Percentiles rank a stretch among this genome's conserved stretches.
Conservation (phyloP, 2,329 filamentous ascomycete genomes). For the Aspergillus pseudotamarii region DNA sequence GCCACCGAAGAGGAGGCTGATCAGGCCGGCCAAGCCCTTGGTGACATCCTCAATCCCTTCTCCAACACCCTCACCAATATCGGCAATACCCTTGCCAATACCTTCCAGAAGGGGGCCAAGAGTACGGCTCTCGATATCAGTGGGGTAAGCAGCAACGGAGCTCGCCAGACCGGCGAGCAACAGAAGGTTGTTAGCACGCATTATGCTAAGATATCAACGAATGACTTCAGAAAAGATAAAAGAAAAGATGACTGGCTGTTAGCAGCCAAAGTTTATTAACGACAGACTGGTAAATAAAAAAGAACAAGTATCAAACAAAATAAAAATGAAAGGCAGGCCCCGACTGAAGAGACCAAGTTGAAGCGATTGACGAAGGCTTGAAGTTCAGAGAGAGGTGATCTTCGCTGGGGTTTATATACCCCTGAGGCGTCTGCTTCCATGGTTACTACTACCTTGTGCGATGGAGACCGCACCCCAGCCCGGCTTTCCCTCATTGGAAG, state of each 20-base stretch:
- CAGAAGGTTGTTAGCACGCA: slow-evolving; percentile 31
- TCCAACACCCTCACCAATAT: slow-evolving; percentile 1
- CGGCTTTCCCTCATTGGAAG: slow-evolving; percentile 17
- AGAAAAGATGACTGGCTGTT: slow-evolving; percentile 19
- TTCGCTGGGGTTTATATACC: slow-evolving; percentile 38
- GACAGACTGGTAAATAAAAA: slow-evolving; percentile 35
- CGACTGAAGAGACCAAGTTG: slow-evolving; percentile 20
- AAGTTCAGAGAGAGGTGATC: slow-evolving; percentile 26
- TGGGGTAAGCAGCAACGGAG: slow-evolving; percentile 35
- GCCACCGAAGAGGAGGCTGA: slow-evolving; percentile 26
- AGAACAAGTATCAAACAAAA: slow-evolving; percentile 24
- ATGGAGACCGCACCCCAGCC: slow-evolving; percentile 19
- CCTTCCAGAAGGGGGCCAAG: slow-evolving; percentile 20
- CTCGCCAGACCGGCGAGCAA: slow-evolving; percentile 38
- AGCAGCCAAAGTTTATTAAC: slow-evolving; percentile 30
- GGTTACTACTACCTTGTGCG: slow-evolving; percentile 12
- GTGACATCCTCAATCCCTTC: slow-evolving; percentile 12
- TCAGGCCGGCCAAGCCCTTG: slow-evolving; percentile 25
- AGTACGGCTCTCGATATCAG: slow-evolving; percentile 32
- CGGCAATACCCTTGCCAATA: neutral
- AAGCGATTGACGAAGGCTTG: slow-evolving; percentile 29
- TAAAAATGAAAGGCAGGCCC: slow-evolving; percentile 21
- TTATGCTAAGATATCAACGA: slow-evolving; percentile 23
- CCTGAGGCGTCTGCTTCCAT: slow-evolving; percentile 26
- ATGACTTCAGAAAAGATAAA: slow-evolving; percentile 17